These are phyloP conservation scores for Termitomyces sp. DNA, from an alignment of 768 basidiomycete genomes.

Conservation along the genomic window DNA sequence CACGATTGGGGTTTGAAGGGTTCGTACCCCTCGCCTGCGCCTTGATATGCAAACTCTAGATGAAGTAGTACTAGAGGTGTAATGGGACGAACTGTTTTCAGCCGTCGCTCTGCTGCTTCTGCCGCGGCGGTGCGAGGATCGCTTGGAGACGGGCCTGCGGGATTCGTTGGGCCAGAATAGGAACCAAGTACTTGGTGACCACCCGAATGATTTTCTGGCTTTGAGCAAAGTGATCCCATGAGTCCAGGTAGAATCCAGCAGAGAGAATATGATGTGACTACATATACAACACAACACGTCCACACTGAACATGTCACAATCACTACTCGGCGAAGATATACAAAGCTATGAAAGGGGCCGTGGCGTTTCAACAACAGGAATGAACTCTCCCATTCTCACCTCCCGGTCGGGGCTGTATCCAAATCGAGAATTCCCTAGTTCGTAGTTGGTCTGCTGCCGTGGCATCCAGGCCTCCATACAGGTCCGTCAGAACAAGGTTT, in stretches of 20 bases:
- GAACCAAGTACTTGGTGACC: constrained; percentile 46
- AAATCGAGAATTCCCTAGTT: constrained; percentile 37
- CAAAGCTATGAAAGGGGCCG: constrained; percentile 1
- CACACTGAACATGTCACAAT: background rate
- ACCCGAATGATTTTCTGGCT: constrained; percentile 34
- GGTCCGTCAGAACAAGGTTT: constrained; percentile 2
- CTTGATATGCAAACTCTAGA: constrained; percentile 23
- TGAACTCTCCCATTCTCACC: constrained; percentile 38
- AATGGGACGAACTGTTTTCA: constrained; percentile 43
- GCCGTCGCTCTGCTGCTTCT: constrained; percentile 56
- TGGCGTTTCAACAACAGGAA: constrained; percentile 28
- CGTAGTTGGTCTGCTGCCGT: constrained; percentile 41
- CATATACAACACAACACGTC: background rate
- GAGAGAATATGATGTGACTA: constrained; percentile 4
- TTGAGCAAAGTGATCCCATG: constrained; percentile 61
- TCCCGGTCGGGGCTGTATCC: constrained; percentile 34
- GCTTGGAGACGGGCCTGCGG: constrained; percentile 20
- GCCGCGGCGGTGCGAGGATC: constrained; percentile 52
- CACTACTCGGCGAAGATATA: background rate
- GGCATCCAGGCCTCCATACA: constrained; percentile 52
- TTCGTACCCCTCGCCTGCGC: constrained; percentile 38
- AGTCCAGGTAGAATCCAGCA: background rate
- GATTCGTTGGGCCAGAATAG: constrained; percentile 23
- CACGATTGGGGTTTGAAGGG: constrained; percentile 40
- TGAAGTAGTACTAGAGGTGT: constrained; percentile 9